Evolutionary conservation across 148 eudicot genomes (phyloP).

Genomic region (Rhododendron ovatum): DNA sequence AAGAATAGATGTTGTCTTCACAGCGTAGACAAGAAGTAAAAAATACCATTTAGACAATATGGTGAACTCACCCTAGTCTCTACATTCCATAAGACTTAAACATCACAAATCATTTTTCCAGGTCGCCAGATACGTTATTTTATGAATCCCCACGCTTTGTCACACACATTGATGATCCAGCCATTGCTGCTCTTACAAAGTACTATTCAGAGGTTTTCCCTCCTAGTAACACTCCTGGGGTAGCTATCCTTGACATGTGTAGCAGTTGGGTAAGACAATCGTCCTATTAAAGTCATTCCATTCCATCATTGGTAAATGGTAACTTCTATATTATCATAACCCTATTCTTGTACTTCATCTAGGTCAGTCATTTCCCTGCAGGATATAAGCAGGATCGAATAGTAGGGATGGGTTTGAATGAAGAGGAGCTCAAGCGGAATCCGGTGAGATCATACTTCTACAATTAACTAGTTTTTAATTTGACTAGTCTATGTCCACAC

Average conservation of each 20-base stretch:
- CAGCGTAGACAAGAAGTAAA: neutral
- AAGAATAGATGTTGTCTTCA: neutral
- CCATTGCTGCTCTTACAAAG: constrained; percentile 86
- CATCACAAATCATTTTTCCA: constrained; percentile 29
- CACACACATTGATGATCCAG: constrained; percentile 96
- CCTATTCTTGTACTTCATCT: constrained; percentile 30
- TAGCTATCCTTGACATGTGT: constrained; percentile 89
- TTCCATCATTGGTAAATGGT: neutral
- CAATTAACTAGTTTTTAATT: neutral
- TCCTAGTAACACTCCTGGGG: constrained; percentile 76
- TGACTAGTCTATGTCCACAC: neutral
- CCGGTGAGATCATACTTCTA: constrained; percentile 42
- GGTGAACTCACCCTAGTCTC: neutral
- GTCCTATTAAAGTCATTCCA: neutral
- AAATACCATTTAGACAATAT: neutral
- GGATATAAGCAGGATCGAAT: constrained; percentile 83
- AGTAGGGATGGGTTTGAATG: constrained; percentile 93
- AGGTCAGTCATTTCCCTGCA: constrained; percentile 96
- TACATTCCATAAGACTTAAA: neutral
- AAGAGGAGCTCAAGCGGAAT: constrained; percentile 83
- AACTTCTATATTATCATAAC: neutral
- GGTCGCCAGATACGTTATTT: constrained; percentile 71
- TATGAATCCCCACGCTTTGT: constrained; percentile 96
- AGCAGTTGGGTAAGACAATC: constrained; percentile 87
- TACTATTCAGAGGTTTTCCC: constrained; percentile 85